Conservation (phyloP, 1,284 basidiomycete species). For the Pascua guehoae region DNA sequence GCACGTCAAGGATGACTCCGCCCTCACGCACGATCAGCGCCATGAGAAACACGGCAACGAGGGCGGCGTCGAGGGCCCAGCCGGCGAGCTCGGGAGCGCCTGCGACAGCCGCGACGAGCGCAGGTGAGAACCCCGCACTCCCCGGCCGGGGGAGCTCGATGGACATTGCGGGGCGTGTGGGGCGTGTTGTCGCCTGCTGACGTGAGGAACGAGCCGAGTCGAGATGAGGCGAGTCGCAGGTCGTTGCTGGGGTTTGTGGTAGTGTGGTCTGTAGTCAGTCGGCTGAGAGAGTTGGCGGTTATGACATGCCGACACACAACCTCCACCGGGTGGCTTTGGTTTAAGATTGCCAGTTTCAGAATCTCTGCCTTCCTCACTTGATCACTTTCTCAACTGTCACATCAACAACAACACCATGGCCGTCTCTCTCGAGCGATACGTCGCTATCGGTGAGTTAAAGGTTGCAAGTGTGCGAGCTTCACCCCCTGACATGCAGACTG, state of each 20-base stretch:
- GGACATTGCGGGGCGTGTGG: background rate
- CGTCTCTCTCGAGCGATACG: constrained; percentile 25
- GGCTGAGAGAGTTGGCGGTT: background rate
- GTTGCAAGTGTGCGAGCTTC: background rate
- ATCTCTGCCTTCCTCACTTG: background rate
- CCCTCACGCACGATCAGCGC: constrained; percentile 32
- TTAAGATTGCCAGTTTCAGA: no score
- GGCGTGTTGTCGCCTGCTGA: no score
- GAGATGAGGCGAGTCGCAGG: no score
- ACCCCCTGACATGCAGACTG: constrained; percentile 27
- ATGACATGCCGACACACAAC: background rate
- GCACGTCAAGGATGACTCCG: constrained; percentile 35
- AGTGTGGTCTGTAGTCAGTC: no score
- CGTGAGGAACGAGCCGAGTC: no score
- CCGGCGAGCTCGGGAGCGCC: constrained; percentile 9
- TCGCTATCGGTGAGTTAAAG: constrained; percentile 29
- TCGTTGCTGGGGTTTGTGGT: no score
- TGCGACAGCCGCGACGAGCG: constrained; percentile 7
- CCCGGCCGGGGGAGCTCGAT: constrained; percentile 11
- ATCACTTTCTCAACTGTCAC: background rate
- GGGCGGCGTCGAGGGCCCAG: constrained; percentile 27
- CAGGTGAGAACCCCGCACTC: constrained; percentile 4
- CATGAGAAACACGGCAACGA: constrained; percentile 35
- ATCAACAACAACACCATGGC: background rate
- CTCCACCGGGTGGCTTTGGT: background rate